Percentiles rank a stretch among this genome's conserved stretches.
Conservation (phyloP, 2,329 filamentous ascomycete genomes). For the Exophiala viscosa region DNA sequence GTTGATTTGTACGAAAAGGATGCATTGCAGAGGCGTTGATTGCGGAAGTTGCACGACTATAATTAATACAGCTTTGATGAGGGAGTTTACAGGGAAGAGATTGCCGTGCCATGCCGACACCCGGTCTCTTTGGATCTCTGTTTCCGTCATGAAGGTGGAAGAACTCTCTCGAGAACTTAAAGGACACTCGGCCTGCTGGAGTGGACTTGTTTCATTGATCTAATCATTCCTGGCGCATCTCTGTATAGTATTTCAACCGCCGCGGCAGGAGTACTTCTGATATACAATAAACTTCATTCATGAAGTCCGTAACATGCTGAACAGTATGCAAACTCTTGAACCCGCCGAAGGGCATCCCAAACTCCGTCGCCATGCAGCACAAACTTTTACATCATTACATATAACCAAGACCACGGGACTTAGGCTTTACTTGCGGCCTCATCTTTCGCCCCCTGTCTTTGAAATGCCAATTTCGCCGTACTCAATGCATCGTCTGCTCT, state of each 20-base stretch:
- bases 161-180: too few relatives aligned
- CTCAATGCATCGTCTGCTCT: conserved; percentile 29
- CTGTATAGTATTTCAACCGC: too few relatives aligned
- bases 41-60: not conserved
- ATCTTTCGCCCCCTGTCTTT: not conserved
- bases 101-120: not conserved
- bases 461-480: conserved; percentile 30
- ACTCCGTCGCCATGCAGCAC: conserved; percentile 1
- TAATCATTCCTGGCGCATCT: too few relatives aligned
- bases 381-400: not conserved
- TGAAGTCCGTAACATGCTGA: too few relatives aligned
- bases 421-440: not conserved
- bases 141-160: too few relatives aligned
- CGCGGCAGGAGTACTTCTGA: too few relatives aligned
- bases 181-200: too few relatives aligned
- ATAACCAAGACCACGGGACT: not conserved
- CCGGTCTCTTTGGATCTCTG: too few relatives aligned
- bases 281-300: too few relatives aligned
- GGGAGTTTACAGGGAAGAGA: not conserved
- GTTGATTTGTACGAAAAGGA: not conserved
- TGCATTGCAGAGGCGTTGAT: conserved; percentile 1
- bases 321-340: too few relatives aligned
- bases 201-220: too few relatives aligned
- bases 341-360: not conserved
- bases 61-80: not conserved